Base-by-base conservation (phyloP, 2,329 filamentous ascomycete genomes). In the Coniochaeta ligniaria region DNA sequence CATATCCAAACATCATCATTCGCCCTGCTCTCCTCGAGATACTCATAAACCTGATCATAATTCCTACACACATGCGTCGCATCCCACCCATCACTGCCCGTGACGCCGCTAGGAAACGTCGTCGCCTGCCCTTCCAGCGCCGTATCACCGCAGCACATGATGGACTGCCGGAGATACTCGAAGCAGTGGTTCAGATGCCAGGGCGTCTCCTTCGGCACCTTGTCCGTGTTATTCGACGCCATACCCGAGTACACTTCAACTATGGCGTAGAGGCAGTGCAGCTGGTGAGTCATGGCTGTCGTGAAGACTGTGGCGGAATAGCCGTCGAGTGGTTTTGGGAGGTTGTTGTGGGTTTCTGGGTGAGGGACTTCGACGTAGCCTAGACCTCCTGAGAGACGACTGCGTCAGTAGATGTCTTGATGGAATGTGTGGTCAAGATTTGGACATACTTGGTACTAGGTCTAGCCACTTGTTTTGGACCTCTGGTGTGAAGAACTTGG, bases 231-330 rank as follows among this genome's bases (percentile, higher is more conserved):
- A 33, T 66, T 67, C n/a, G 68, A 63, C 17, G 62, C 57, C 41
- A 72, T 65, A 11, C 69, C 71, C 2, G 73, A 71, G 61, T 75
- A 75, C 17, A 71, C 71, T 56, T 72, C 67, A 17, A 73, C 70
- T 52, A 79, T 76, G 36, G 74, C 68, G 63, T 73, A 71, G 36
- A 78, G 68, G 62, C 76, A 78, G 64, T 78, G 75, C 2, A 78
- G 69, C 64, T 78, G 76, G 61, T 78, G 76, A 3, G 76, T 78
- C 63, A 78, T 71, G 1, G 73, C 74, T 0, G 76, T 76, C 1
- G 76, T 77, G 64, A 74, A 77, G 47, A 73, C 75, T 43, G 71
- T 68, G 17, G 69, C 64, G 3, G 67, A 64, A 60, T 69, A 76
- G 20, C 65, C 66, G 17, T 69, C 52, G 8, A 78, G 66, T 17